A percentile compares a stretch with the other conserved stretches of the same genome.
Conservation (phyloP, 2,329 filamentous ascomycete genomes). For the Cyphellophora europaea region DNA sequence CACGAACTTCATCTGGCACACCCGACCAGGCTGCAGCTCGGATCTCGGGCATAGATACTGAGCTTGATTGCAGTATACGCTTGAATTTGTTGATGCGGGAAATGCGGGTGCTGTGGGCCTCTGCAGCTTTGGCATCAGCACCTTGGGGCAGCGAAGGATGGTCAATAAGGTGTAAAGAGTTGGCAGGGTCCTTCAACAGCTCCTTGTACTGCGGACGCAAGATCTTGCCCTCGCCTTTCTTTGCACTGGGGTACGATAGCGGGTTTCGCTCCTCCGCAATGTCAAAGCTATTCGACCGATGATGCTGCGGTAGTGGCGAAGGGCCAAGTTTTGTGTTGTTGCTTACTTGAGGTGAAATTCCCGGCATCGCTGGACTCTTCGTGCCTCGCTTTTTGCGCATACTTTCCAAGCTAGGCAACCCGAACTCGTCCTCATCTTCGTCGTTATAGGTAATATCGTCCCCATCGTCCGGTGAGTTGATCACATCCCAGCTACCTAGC, state of each 20-base stretch:
- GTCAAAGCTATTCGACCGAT: conserved; percentile 78
- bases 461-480: conserved; percentile 56
- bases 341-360: conserved; percentile 6
- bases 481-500: conserved; percentile 71
- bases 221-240: conserved; percentile 90
- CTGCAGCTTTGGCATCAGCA: conserved; percentile 72
- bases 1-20: conserved; percentile 85
- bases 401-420: conserved; percentile 81
- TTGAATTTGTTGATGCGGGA: conserved; percentile 98
- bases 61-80: conserved; percentile 82
- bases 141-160: conserved; percentile 67
- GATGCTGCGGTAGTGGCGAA: conserved; percentile 17
- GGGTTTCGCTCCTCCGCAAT: conserved; percentile 84
- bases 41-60: conserved; percentile 75
- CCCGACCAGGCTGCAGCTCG: conserved; percentile 87
- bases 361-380: conserved; percentile 23
- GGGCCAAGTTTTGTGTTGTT: conserved; percentile 11
- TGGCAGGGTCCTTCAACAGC: conserved; percentile 78
- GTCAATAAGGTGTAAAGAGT: conserved; percentile 87
- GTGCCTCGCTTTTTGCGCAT: conserved; percentile 64
- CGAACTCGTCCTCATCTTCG: conserved; percentile 90
- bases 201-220: conserved; percentile 96
- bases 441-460: conserved; percentile 65
- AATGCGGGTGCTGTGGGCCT: conserved; percentile 78
- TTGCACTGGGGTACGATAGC: conserved; percentile 75